Conservation (phyloP, 768 basidiomycete genomes). For the Pholiota microspora region DNA sequence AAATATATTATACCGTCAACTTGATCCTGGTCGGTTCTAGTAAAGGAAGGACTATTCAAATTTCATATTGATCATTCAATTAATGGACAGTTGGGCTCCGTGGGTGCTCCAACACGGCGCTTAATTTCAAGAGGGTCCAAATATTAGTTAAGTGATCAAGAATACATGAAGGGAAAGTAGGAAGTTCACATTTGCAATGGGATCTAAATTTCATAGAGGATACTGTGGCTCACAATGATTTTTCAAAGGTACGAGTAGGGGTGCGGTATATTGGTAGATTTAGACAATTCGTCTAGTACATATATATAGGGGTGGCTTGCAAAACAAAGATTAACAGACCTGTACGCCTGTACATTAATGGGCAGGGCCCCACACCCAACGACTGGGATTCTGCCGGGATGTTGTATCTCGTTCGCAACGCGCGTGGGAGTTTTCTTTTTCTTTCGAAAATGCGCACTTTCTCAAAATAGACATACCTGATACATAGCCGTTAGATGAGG, state of each 20-base stretch:
- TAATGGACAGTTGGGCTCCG: too few relatives aligned
- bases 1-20: too few relatives aligned
- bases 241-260: too few relatives aligned
- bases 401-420: slow-evolving; percentile 29
- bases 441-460: slow-evolving; percentile 43
- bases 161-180: neutral
- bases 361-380: slow-evolving; percentile 15
- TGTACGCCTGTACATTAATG: neutral
- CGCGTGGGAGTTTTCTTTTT: slow-evolving; percentile 45
- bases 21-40: too few relatives aligned
- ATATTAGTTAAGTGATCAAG: too few relatives aligned
- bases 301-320: too few relatives aligned
- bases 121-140: too few relatives aligned
- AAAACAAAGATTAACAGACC: neutral
- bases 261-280: too few relatives aligned
- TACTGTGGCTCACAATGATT: neutral
- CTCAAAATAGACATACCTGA: slow-evolving; percentile 47
- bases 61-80: too few relatives aligned
- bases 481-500: neutral
- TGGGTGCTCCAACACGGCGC: too few relatives aligned
- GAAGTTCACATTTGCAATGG: neutral
- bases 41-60: too few relatives aligned
- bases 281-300: too few relatives aligned
- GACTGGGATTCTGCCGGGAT: slow-evolving; percentile 27
- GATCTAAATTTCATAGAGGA: neutral